Evolutionary conservation across 495 filamentous ascomycete genomes (phyloP).

Genomic region (Bacidia rubella): DNA sequence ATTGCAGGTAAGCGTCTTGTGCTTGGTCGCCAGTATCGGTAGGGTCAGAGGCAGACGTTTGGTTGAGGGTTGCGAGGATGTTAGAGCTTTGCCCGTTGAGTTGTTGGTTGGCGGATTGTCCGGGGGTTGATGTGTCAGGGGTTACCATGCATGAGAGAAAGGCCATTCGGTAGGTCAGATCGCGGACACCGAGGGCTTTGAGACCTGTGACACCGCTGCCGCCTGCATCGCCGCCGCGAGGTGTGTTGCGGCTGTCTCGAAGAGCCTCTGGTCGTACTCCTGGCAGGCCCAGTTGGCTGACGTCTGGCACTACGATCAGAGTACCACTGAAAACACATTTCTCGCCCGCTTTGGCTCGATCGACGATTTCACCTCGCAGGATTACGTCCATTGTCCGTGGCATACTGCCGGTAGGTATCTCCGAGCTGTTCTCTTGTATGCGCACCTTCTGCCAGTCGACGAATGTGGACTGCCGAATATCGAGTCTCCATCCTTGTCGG

Average conservation of each 20-base stretch:
- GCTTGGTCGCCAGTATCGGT: slow-evolving; percentile 63
- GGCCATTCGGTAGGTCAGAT: slow-evolving; percentile 92
- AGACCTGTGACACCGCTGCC: slow-evolving; percentile 77
- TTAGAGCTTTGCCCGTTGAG: slow-evolving; percentile 60
- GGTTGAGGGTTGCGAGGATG: slow-evolving; percentile 69
- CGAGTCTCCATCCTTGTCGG: slow-evolving; percentile 76
- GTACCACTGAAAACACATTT: slow-evolving; percentile 96
- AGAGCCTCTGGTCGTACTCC: slow-evolving; percentile 76
- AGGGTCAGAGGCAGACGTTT: slow-evolving; percentile 48
- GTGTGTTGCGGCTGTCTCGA: slow-evolving; percentile 59
- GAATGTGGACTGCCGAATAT: slow-evolving; percentile 94
- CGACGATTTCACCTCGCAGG: slow-evolving; percentile 93
- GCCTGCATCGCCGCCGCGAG: slow-evolving; percentile 64
- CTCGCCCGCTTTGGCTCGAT: slow-evolving; percentile 91
- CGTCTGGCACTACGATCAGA: slow-evolving; percentile 91
- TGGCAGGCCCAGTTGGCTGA: slow-evolving; percentile 86
- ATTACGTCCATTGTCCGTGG: slow-evolving; percentile 96
- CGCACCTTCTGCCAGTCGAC: slow-evolving; percentile 98
- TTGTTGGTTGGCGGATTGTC: slow-evolving; percentile 49
- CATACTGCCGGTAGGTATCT: slow-evolving; percentile 98
- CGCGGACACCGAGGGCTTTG: slow-evolving; percentile 84
- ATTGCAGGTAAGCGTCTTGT: slow-evolving; percentile 75
- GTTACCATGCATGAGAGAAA: slow-evolving; percentile 97
- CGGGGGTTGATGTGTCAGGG: slow-evolving; percentile 70
- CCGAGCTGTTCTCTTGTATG: slow-evolving; percentile 92